These are phyloP conservation scores for Adansonia gregorii DNA, from an alignment of 441 rosid species.

Conservation along the genomic window DNA sequence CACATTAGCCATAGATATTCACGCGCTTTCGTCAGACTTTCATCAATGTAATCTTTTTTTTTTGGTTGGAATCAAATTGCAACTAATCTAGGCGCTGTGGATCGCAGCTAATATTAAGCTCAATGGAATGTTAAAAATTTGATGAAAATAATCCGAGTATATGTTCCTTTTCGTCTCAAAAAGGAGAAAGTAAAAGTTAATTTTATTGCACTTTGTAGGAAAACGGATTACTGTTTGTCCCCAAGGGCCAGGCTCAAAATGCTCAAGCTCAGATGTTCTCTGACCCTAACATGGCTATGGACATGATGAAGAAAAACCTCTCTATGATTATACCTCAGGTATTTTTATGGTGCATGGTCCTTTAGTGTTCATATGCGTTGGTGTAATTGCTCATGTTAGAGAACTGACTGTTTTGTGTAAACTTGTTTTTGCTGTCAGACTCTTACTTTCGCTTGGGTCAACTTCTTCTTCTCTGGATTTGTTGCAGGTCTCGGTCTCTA, in stretches of 20 bases:
- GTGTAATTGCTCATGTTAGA: constrained; percentile 19
- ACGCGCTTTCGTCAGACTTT: neutral
- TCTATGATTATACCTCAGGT: constrained; percentile 99
- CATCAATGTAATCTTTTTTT: neutral
- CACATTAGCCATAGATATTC: neutral
- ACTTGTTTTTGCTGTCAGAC: constrained; percentile 55
- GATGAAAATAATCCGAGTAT: constrained; percentile 1
- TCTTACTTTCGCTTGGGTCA: constrained; percentile 95
- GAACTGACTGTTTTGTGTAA: constrained; percentile 28
- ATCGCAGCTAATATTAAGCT: neutral
- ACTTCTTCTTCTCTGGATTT: constrained; percentile 98
- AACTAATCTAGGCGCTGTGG: neutral
- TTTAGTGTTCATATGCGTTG: neutral
- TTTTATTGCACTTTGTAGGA: constrained; percentile 53
- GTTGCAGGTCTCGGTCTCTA: constrained; percentile 72
- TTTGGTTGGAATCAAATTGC: neutral
- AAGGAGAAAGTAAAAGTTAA: neutral
- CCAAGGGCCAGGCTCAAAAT: constrained; percentile 78
- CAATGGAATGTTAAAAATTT: neutral
- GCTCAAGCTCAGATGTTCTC: constrained; percentile 98
- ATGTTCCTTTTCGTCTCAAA: neutral
- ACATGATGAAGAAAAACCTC: constrained; percentile 99
- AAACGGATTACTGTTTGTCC: constrained; percentile 85
- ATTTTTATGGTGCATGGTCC: neutral
- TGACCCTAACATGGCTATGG: constrained; percentile 99